Conservation (phyloP, 169 alveolate genomes). For the Eimeria zaria region DNA sequence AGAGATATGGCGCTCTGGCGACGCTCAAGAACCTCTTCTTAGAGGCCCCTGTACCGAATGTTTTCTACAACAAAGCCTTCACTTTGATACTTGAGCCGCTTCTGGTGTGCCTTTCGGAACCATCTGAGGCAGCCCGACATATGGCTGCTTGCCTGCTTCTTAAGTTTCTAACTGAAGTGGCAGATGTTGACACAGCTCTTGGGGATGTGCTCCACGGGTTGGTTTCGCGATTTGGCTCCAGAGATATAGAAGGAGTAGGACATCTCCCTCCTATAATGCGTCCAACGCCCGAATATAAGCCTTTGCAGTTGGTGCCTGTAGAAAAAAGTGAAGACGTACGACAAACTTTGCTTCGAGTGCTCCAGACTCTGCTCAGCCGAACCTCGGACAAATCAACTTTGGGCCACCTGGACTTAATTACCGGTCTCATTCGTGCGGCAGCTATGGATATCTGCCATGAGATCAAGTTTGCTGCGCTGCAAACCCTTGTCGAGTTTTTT, state of each 20-base stretch:
- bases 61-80: constrained; percentile 41
- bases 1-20: constrained; percentile 3
- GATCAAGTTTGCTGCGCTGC: constrained; percentile 91
- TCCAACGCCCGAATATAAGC: constrained; percentile 82
- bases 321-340: constrained; percentile 84
- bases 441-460: constrained; percentile 95
- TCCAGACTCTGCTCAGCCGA: constrained; percentile 41
- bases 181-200: constrained; percentile 12
- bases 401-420: constrained; percentile 89
- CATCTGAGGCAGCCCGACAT: constrained; percentile 34
- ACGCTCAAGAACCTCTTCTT: constrained; percentile 13
- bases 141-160: constrained; percentile 33
- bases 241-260: constrained; percentile 82
- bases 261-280: constrained; percentile 84
- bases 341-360: constrained; percentile 25
- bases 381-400: constrained; percentile 59
- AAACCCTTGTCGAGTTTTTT: constrained; percentile 86
- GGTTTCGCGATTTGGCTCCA: constrained; percentile 75
- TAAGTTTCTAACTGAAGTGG: constrained; percentile 30
- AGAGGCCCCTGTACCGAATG: constrained; percentile 27
- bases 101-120: constrained; percentile 66
- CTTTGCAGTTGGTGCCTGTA: constrained; percentile 82
- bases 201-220: constrained; percentile 54
- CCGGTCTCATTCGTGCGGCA: constrained; percentile 92
- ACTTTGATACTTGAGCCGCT: constrained; percentile 23